phyloP scores from a whole-genome alignment of 192 early-diverging fungal species.

The Umbelopsis vinacea region DNA sequence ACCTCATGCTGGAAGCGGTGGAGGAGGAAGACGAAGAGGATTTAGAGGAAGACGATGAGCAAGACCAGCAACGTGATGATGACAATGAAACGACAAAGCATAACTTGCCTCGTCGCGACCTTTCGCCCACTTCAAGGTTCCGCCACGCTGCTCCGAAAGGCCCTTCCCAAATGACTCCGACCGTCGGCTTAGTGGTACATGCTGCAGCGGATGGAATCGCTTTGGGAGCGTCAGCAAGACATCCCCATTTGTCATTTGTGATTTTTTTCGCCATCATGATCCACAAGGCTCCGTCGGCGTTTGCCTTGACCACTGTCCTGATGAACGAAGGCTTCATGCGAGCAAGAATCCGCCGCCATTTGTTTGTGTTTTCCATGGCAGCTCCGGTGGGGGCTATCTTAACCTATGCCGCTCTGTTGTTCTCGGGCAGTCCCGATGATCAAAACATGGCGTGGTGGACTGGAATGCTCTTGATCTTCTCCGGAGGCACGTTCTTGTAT shows the following conservation, averaged over 20 bases:
- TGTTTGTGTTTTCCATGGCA: slow-evolving; percentile 79
- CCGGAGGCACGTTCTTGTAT: slow-evolving; percentile 90
- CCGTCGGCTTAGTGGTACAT: slow-evolving; percentile 95
- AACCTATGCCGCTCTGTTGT: slow-evolving; percentile 49
- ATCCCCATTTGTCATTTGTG: slow-evolving; percentile 67
- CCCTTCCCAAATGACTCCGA: slow-evolving; percentile 50
- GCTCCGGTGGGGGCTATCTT: slow-evolving; percentile 83
- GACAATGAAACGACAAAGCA: neutral
- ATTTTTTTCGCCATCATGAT: slow-evolving; percentile 95
- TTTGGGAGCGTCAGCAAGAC: slow-evolving; percentile 82
- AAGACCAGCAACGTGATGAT: neutral
- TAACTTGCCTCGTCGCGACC: slow-evolving; percentile 20
- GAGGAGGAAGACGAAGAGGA: slow-evolving; percentile 14
- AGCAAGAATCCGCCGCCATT: slow-evolving; percentile 70
- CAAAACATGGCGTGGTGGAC: slow-evolving; percentile 71
- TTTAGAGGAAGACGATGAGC: neutral
- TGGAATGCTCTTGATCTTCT: slow-evolving; percentile 84
- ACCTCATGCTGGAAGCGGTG: slow-evolving; percentile 7
- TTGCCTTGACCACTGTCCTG: slow-evolving; percentile 89
- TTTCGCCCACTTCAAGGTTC: slow-evolving; percentile 4
- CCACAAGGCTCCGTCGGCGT: slow-evolving; percentile 95
- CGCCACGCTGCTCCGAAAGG: slow-evolving; percentile 32
- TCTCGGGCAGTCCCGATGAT: slow-evolving; percentile 43
- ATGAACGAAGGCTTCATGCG: slow-evolving; percentile 72
- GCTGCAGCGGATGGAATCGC: slow-evolving; percentile 95